Conservation (phyloP, 2,329 filamentous ascomycete species). For the Fusarium chuoi region DNA sequence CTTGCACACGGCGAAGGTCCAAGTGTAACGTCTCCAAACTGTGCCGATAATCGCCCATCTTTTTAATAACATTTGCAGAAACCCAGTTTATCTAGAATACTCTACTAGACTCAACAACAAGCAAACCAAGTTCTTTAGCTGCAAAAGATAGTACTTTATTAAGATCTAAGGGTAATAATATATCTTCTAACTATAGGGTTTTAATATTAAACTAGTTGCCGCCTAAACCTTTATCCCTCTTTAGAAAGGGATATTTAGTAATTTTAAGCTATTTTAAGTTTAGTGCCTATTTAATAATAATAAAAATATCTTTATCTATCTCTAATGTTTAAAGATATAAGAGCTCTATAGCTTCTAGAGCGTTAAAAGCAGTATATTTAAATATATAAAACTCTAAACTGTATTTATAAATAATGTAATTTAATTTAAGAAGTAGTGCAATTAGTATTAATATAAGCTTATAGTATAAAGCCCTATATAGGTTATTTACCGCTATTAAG, state of each 20-base stretch:
- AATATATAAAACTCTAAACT: accelerated
- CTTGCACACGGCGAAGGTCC: no score
- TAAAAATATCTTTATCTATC: accelerated
- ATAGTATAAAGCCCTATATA: neutral
- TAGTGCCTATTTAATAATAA: accelerated
- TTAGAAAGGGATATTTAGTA: accelerated
- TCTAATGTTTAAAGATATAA: neutral
- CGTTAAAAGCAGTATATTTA: accelerated
- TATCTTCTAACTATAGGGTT: neutral
- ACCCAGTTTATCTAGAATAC: neutral
- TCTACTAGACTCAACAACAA: neutral
- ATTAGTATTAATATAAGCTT: neutral
- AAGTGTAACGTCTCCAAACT: no score
- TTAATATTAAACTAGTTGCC: neutral
- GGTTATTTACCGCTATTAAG: accelerated
- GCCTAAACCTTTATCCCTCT: accelerated
- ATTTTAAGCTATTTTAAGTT: neutral
- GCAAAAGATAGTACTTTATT: neutral
- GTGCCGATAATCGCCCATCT: no score
- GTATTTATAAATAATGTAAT: neutral
- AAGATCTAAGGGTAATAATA: accelerated
- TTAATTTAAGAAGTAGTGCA: neutral
- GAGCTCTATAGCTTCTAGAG: neutral
- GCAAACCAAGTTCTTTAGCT: neutral
- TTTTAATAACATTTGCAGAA: neutral